Conservation (phyloP, 2,329 filamentous ascomycete genomes). For the Dothideomycetidae sp. region DNA sequence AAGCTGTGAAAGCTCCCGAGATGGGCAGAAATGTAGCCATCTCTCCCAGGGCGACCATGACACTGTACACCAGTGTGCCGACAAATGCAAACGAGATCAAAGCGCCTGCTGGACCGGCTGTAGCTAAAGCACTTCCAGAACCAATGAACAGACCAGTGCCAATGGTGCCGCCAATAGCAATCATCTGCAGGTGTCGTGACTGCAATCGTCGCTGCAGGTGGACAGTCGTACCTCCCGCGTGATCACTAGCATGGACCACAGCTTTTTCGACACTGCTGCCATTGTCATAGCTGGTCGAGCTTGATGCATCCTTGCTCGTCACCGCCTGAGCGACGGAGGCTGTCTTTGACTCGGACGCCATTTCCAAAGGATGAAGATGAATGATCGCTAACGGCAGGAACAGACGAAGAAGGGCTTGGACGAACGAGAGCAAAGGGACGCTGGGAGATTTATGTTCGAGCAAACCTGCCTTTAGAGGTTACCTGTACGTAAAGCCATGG, state of each 20-base stretch:
- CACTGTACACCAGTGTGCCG: slow-evolving; percentile 30
- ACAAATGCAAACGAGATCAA: slow-evolving; percentile 33
- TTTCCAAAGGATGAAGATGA: no score
- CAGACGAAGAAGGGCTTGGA: slow-evolving; percentile 2
- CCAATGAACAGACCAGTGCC: slow-evolving; percentile 29
- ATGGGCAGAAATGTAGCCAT: slow-evolving; percentile 49
- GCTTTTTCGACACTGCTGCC: slow-evolving; percentile 4
- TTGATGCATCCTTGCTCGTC: background rate
- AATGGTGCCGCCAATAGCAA: slow-evolving; percentile 24
- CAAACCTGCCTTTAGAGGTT: slow-evolving; percentile 8
- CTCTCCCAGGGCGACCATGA: slow-evolving; percentile 39
- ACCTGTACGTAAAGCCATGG: slow-evolving; percentile 6
- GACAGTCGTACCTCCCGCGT: slow-evolving; percentile 17
- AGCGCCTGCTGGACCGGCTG: slow-evolving; percentile 29
- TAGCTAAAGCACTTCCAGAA: slow-evolving; percentile 24
- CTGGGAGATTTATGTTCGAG: slow-evolving; percentile 4
- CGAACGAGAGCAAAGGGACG: slow-evolving; percentile 1
- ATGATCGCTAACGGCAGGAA: slow-evolving; percentile 8
- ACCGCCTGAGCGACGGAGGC: background rate
- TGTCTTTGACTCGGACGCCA: no score
- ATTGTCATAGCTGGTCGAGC: background rate
- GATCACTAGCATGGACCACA: background rate
- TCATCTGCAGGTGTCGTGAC: slow-evolving; percentile 26
- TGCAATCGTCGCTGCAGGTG: slow-evolving; percentile 23
- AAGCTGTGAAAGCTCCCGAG: slow-evolving; percentile 39